Percentiles rank a stretch among this genome's conserved stretches.
These are phyloP conservation scores for Phaeophleospora eucalypticola DNA, from an alignment of 2,329 filamentous ascomycete genomes.

Conservation along the genomic window DNA sequence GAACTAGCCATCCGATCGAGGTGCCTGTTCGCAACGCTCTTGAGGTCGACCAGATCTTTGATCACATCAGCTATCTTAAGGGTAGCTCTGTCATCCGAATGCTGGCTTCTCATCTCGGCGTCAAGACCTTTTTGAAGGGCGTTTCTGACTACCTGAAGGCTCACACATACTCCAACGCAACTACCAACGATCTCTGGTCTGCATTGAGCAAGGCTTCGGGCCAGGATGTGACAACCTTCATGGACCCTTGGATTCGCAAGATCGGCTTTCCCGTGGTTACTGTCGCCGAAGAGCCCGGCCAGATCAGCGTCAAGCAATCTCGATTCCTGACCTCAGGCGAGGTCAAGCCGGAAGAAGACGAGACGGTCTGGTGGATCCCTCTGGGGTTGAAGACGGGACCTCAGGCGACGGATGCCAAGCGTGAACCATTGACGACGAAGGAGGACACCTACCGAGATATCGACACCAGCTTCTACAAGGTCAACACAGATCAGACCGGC, in stretches of 20 bases:
- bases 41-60: conserved; percentile 97
- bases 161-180: conserved; percentile 85
- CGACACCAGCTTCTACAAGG: conserved; percentile 80
- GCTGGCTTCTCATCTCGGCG: conserved; percentile 84
- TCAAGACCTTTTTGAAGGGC: conserved; percentile 83
- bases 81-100: conserved; percentile 95
- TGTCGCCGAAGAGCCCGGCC: conserved; percentile 74
- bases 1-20: conserved; percentile 92
- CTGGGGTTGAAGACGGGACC: conserved; percentile 76
- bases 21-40: conserved; percentile 90
- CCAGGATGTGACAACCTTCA: conserved; percentile 78
- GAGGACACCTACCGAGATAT: conserved; percentile 71
- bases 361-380: conserved; percentile 94
- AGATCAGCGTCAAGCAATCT: conserved; percentile 77
- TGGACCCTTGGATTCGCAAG: conserved; percentile 92
- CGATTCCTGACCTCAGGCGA: conserved; percentile 91
- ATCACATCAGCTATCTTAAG: conserved; percentile 93
- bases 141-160: conserved; percentile 85
- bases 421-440: conserved; percentile 68
- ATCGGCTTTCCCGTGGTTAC: conserved; percentile 92
- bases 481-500: conserved; percentile 84
- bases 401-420: conserved; percentile 58
- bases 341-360: conserved; percentile 83
- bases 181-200: conserved; percentile 85
- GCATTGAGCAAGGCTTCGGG: conserved; percentile 84